Conservation (phyloP, 1,284 basidiomycete genomes). For the Cryptococcus sp. region DNA sequence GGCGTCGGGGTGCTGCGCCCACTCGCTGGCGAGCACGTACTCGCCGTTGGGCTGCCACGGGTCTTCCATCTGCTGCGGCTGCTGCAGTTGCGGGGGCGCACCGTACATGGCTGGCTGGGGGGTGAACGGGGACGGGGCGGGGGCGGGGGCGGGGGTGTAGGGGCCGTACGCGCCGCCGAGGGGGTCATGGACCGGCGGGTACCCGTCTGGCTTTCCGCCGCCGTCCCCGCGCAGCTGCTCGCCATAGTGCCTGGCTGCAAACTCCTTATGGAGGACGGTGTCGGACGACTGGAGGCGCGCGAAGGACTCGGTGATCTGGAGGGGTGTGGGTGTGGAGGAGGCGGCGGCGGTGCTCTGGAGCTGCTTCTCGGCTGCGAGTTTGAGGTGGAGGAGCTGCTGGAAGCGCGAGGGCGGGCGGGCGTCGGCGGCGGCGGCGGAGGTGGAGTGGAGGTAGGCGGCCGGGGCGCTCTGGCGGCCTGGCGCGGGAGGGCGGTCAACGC, state of each 20-base stretch:
- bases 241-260: slow-evolving; percentile 9
- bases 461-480: no score
- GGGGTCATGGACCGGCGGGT: neutral
- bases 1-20: neutral
- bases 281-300: slow-evolving; percentile 3
- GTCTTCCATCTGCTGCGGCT: no score
- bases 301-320: slow-evolving; percentile 4
- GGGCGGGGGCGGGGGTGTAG: neutral
- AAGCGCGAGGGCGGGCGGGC: slow-evolving; percentile 5
- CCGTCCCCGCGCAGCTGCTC: neutral
- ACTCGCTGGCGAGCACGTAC: neutral
- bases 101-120: neutral
- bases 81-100: neutral
- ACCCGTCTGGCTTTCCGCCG: neutral
- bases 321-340: neutral
- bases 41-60: neutral
- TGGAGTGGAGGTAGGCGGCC: neutral
- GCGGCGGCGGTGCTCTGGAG: neutral
- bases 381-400: slow-evolving; percentile 13
- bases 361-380: slow-evolving; percentile 13
- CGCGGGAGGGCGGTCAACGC: no score
- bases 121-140: no score
- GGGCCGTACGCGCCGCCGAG: neutral
- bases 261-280: slow-evolving; percentile 14
- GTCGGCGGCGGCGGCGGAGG: neutral